Evolutionary conservation across 2,329 filamentous ascomycete genomes (phyloP), one percentile per base, ranked within the genome.

Genomic region (Paecilomyces sp.): DNA sequence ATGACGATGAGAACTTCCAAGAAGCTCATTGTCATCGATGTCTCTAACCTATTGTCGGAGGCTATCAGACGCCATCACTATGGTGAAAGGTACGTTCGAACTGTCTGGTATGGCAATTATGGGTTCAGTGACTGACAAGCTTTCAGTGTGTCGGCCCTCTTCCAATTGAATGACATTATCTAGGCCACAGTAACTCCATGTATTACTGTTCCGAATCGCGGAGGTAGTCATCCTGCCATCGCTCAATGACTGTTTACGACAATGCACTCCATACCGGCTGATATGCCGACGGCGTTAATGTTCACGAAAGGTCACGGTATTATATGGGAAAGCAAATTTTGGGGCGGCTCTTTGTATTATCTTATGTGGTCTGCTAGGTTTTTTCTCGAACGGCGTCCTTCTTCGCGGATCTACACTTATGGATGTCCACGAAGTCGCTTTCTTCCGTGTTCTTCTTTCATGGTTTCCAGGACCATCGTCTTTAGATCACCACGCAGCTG

Each of bases 51-150:
- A 57, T 81, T 99, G 50, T 86, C 92, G 3, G 94, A 99, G 77
- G 92, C 92, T 56, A 97, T 99, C 67, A 85, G 94, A 68, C 87
- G 94, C 69, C 97, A 97, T 73, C 93, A 99, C 75, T 94, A 97
- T 71, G 94, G 94, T 75, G 93, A 97, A 74, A 79, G 75, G 77
- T 77, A 79, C 88, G 88, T 71, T 65, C 62, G 66, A 62, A 63
- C 22, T 25, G 25, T 55, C 57, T 34, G 59, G 54, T 25, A 41
- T 36, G 57, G n/a, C n/a, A 8, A 47, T 28, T 11, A 25, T 22
- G n/a, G 56, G 33, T 57, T 55, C 41, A 18, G 24, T 64, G 60
- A 63, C 67, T 68, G 66, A 67, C 63, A 13, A 55, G 56, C 47
- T 58, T 58, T 66, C 64, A 80, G 76, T 66, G 79, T 81, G 64